These are phyloP conservation scores for Limnomonas spitsbergensis DNA, from an alignment of 139 green algal species.

Conservation along the genomic window DNA sequence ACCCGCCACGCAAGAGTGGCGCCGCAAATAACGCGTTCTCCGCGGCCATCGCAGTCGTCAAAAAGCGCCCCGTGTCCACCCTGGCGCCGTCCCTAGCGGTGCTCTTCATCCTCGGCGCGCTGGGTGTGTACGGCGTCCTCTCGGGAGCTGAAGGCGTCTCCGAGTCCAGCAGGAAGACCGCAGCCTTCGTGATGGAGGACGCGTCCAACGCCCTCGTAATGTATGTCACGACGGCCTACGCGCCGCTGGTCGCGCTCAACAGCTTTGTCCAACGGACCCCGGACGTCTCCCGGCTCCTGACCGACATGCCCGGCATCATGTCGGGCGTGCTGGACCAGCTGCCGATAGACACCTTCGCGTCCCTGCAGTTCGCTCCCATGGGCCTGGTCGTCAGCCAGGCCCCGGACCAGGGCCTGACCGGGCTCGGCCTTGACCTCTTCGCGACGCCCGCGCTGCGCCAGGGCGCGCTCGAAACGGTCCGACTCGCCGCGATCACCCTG, in stretches of 20 bases:
- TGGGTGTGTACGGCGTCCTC: background rate
- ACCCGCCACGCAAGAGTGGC: no score
- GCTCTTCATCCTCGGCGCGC: background rate
- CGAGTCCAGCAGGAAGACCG: background rate
- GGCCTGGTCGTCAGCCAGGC: background rate
- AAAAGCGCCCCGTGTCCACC: background rate
- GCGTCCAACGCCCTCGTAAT: background rate
- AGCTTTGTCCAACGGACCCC: background rate
- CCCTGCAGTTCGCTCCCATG: background rate
- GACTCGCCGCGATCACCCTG: background rate
- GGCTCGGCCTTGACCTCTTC: background rate
- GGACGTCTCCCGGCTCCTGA: background rate
- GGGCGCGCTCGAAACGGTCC: background rate
- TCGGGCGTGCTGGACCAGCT: background rate
- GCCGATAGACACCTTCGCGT: background rate
- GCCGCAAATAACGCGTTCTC: no score
- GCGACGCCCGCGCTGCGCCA: background rate
- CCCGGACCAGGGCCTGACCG: background rate
- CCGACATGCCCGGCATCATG: background rate
- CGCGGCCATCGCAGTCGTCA: no score
- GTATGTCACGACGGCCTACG: background rate
- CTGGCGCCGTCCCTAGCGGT: background rate
- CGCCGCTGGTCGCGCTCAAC: background rate
- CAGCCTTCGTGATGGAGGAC: background rate
- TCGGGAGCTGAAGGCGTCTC: background rate